Evolutionary conservation across 2,329 filamentous ascomycete species (phyloP), one percentile per base, ranked within the genome.

Genomic region (Beauveria rudraprayagi): DNA sequence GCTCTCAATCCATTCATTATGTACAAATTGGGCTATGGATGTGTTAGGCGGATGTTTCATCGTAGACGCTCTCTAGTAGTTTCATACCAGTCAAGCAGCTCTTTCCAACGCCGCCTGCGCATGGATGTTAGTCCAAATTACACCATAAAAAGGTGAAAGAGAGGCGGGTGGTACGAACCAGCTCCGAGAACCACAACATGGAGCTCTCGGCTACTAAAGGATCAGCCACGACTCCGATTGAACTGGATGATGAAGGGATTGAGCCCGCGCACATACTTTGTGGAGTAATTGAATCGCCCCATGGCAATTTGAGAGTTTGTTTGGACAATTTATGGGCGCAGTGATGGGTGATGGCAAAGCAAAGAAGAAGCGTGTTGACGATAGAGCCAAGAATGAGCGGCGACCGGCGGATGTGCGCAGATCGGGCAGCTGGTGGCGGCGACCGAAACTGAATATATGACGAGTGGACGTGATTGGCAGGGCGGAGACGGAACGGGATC

Each of bases 1-100:
- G 73, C 86, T 90, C 75, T 96, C 91, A 71, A 96, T 93, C 90
- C 91, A 95, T 68, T 95, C 89, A 77, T 94, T 92, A 75, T 94
- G 91, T 57, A 96, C 91, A 70, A 95, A 96, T 80, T 96, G 91
- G 69, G 92, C 91, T 91, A 70, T 69, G 66, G 67, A 64, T 64
- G 61, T 48, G 60, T 61, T 65, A 60, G 50, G 3, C 17, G 56
- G 57, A 63, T 48, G 7, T 16, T 8, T 9, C 8, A 16, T 40
- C 17, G 24, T 24, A 17, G 16, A 47, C 19, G 22, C 9, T 5
- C 26, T 4, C 7, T 19, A 40, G 11, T 30, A 19, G 24, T 22
- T n/a, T 19, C 79, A 73, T 80, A 94, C 91, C 90, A 74, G 91
- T 96, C 68, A 96, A 80, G 80, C 91, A 95, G 74, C 91, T 95